phyloP scores from a whole-genome alignment of 352 stramenopile species.

The Phytophthora megakarya region DNA sequence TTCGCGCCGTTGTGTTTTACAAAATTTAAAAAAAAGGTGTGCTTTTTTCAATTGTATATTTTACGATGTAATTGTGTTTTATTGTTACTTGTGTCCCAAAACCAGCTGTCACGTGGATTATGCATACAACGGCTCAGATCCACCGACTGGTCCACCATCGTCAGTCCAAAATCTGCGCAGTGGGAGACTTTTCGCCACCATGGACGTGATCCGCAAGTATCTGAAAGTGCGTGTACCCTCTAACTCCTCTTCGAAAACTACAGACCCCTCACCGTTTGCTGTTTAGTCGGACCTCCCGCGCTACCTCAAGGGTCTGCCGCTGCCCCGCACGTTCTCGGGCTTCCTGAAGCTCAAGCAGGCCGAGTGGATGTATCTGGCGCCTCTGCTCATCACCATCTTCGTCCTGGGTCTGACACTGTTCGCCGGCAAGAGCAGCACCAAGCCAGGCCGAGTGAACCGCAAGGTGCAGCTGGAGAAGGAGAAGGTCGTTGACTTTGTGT shows the following conservation, averaged over 20 bases:
- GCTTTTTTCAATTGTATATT: too few species aligned
- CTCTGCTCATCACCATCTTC: slow-evolving; percentile 78
- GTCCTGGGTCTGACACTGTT: slow-evolving; percentile 79
- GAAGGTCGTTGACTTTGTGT: slow-evolving; percentile 77
- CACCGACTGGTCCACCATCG: too few species aligned
- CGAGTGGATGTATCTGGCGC: slow-evolving; percentile 84
- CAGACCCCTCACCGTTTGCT: neutral
- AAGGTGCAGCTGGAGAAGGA: slow-evolving; percentile 77
- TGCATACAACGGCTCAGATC: too few species aligned
- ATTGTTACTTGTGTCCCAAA: too few species aligned
- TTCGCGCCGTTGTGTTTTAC: too few species aligned
- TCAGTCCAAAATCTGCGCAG: too few species aligned
- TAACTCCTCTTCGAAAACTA: neutral
- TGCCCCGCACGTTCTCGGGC: slow-evolving; percentile 81
- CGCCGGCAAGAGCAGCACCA: slow-evolving; percentile 53
- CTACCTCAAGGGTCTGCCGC: slow-evolving; percentile 83
- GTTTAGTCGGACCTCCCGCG: slow-evolving; percentile 68
- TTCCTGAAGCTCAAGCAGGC: slow-evolving; percentile 87
- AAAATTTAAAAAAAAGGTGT: too few species aligned
- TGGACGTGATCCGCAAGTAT: slow-evolving; percentile 85
- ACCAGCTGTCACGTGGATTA: too few species aligned
- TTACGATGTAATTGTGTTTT: too few species aligned
- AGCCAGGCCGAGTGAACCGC: slow-evolving; percentile 72
- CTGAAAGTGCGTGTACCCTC: slow-evolving; percentile 53
- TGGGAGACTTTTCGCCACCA: too few species aligned